A percentile compares a stretch with the other conserved stretches of the same genome.
phyloP scores from a whole-genome alignment of 192 early-diverging fungal genomes.

The Geosiphon pyriformis region DNA sequence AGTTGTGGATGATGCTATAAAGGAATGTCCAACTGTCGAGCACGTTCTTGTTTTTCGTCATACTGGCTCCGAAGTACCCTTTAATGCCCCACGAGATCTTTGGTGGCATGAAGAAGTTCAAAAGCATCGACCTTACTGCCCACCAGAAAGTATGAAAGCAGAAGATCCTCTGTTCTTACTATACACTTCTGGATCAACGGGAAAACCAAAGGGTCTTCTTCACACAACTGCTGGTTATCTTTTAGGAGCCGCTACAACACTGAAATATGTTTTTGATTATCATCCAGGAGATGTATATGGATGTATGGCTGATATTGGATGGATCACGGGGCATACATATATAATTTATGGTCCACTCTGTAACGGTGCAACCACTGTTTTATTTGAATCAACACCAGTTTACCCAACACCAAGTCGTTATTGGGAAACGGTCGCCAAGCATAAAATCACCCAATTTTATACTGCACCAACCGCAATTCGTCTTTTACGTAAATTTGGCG shows the following conservation, averaged over 20 bases:
- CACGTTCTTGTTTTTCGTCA: conserved; percentile 86
- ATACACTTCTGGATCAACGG: conserved; percentile 90
- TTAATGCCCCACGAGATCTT: conserved; percentile 70
- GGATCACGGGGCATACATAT: conserved; percentile 86
- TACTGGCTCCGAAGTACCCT: conserved; percentile 80
- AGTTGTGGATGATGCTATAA: conserved; percentile 88
- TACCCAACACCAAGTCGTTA: conserved; percentile 81
- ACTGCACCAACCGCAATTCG: conserved; percentile 98
- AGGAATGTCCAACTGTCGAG: conserved; percentile 71
- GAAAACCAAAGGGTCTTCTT: conserved; percentile 88
- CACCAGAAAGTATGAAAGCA: conserved; percentile 74
- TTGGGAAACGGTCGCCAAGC: conserved; percentile 81
- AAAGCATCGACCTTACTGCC: conserved; percentile 83
- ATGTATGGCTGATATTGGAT: conserved; percentile 95
- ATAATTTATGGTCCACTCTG: conserved; percentile 88
- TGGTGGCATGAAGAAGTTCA: conserved; percentile 93
- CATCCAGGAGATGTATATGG: conserved; percentile 84
- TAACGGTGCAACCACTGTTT: conserved; percentile 82
- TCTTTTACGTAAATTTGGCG: conserved; percentile 84
- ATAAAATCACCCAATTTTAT: conserved; percentile 96
- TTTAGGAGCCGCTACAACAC: conserved; percentile 77
- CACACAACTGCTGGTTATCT: conserved; percentile 95
- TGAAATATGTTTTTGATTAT: conserved; percentile 93
- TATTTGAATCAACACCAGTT: conserved; percentile 93
- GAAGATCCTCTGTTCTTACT: conserved; percentile 96